Evolutionary conservation across 768 basidiomycete genomes (phyloP), one percentile per base, ranked within the genome.

Genomic region (Megacollybia marginata): DNA sequence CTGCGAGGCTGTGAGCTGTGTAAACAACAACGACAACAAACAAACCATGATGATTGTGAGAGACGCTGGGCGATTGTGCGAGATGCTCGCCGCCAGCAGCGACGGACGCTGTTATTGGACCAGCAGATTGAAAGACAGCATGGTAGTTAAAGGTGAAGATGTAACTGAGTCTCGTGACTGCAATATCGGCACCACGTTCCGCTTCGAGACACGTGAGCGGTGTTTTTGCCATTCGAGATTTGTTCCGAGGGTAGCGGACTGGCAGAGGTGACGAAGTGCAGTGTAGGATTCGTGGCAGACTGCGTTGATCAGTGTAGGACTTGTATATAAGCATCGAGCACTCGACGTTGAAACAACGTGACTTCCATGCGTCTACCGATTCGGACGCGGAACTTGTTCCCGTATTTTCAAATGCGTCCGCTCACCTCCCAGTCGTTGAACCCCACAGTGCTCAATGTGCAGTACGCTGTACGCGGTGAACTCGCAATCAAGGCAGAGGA

Each of bases 381-480:
- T 40, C 18, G 38, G 15, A 18, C 8, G 2, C 38, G 38, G 38
- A 13, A 15, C 38, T 40, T 40, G 13, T 44, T 19, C 44, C 44
- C 5, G n/a, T 10, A 44, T 4, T 10, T 44, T n/a, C 44, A 46
- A 19, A 83, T 82, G 82, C 73, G 69, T 54, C 68, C 72, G 19
- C 78, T 95, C 57, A 80, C 85, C 33, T 54, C 78, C 52, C 75
- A 83, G 48, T 75, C 80, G 38, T 80, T 97, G 66, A 97, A 96
- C 69, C 90, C 87, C 2, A 73, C 83, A 51, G 75, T 96, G 44
- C 77, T 82, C 62, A 82, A 89, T 47, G 96, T 97, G 47, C 80
- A 96, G 66, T 99, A 99, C 64, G 95, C 95, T 49, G 95, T 99
- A 28, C 89, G 95, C 48, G 95, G 96, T 45, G 94, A 95, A 69